Evolutionary conservation across 345 rosid species (phyloP).

Genomic region (Dipteronia sinensis): DNA sequence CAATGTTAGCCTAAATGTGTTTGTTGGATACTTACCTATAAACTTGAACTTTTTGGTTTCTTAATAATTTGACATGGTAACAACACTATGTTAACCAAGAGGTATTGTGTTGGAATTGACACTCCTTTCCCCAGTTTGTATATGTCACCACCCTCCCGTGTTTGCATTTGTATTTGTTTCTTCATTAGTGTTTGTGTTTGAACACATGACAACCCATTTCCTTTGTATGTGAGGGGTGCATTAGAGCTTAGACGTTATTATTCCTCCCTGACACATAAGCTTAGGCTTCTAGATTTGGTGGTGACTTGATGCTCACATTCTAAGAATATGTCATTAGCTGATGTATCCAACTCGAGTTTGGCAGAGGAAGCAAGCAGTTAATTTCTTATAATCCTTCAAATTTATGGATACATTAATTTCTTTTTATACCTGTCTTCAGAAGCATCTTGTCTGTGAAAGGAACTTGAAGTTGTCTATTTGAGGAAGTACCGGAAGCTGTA

Average conservation of each 20-base stretch:
- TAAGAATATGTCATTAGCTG: conserved; percentile 1
- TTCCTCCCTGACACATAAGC: background rate
- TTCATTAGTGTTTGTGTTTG: background rate
- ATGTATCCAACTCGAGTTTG: background rate
- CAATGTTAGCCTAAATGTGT: background rate
- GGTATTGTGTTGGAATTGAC: background rate
- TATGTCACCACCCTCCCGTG: background rate
- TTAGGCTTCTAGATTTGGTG: background rate
- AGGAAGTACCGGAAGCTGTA: conserved; percentile 8
- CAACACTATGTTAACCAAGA: background rate
- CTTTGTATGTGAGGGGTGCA: background rate
- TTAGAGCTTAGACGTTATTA: background rate
- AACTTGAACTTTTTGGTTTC: background rate
- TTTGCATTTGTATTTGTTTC: background rate
- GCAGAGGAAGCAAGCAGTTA: background rate
- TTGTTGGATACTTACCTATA: background rate
- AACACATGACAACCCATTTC: background rate
- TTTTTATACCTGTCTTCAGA: conserved; percentile 6
- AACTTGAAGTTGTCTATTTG: background rate
- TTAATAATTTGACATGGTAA: background rate
- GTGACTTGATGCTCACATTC: background rate
- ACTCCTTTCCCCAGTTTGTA: background rate
- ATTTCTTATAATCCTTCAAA: conserved; percentile 12
- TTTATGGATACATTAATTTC: background rate
- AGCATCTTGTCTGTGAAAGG: background rate